phyloP scores from a whole-genome alignment of 2,329 filamentous ascomycete genomes.

The Trichoderma hamatum region DNA sequence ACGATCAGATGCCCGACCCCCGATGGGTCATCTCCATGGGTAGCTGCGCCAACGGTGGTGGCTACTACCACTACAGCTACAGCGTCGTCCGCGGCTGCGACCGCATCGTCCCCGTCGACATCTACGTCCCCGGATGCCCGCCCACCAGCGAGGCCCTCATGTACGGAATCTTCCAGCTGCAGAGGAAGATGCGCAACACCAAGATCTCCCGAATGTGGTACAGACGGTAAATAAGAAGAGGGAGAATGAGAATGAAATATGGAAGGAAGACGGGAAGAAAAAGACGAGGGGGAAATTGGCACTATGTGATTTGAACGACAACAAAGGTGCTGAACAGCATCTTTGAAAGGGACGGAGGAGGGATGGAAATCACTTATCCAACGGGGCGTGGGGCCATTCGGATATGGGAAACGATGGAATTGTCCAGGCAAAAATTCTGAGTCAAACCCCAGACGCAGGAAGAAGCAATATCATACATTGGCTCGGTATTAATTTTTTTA shows the following conservation, averaged over 20 bases:
- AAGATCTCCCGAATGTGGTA: conserved; percentile 62
- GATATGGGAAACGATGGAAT: neutral
- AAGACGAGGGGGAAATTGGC: neutral
- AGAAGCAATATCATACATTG: conserved; percentile 2
- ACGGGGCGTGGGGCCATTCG: neutral
- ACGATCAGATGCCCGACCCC: conserved; percentile 94
- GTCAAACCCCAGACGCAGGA: neutral
- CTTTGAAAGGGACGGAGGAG: too few relatives aligned
- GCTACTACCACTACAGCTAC: conserved; percentile 88
- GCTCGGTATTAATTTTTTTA: conserved; percentile 7
- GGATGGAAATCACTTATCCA: neutral
- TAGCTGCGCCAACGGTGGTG: conserved; percentile 80
- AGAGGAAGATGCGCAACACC: conserved; percentile 72
- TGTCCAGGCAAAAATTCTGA: neutral
- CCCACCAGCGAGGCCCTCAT: conserved; percentile 64
- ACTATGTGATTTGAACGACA: neutral
- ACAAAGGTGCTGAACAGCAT: neutral
- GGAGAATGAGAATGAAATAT: neutral
- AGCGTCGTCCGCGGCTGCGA: conserved; percentile 75
- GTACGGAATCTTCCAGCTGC: conserved; percentile 74
- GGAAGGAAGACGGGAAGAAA: neutral
- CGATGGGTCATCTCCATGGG: conserved; percentile 86
- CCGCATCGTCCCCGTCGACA: conserved; percentile 75
- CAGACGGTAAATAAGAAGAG: conserved; percentile 48
- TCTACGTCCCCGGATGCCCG: conserved; percentile 77